Percentiles rank a stretch among this genome's conserved stretches.
Evolutionary conservation across 208 protist genomes (phyloP).

Genomic region (Sergeia podlipaevii): DNA sequence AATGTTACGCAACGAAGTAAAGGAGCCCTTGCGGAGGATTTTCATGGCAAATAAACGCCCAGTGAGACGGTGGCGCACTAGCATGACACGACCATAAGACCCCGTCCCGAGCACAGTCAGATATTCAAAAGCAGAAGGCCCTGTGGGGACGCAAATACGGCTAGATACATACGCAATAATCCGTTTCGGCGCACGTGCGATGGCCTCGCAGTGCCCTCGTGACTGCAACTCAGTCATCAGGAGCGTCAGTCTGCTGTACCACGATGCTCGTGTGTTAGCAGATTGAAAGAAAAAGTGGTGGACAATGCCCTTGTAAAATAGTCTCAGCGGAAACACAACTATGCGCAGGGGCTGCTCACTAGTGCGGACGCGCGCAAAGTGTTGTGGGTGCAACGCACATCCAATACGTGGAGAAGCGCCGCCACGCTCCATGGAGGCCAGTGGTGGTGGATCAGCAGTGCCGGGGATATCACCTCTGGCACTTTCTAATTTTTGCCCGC

Average conservation of each 20-base stretch:
- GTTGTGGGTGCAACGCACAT: background rate
- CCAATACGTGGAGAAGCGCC: too few species aligned
- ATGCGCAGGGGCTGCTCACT: conserved; percentile 9
- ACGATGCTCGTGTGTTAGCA: conserved; percentile 32
- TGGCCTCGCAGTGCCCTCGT: conserved; percentile 4
- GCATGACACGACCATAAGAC: conserved; percentile 69
- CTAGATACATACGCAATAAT: conserved; percentile 31
- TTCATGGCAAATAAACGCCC: conserved; percentile 69
- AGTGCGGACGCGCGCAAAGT: background rate
- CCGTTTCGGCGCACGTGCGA: conserved; percentile 20
- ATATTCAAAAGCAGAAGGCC: conserved; percentile 45
- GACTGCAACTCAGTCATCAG: conserved; percentile 28
- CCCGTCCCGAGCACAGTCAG: conserved; percentile 66
- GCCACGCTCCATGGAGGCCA: too few species aligned
- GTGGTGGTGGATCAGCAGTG: too few species aligned
- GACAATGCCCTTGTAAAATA: conserved; percentile 34
- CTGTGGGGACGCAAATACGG: conserved; percentile 33
- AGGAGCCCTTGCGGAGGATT: conserved; percentile 55
- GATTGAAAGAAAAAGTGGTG: conserved; percentile 74
- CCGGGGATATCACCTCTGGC: too few species aligned
- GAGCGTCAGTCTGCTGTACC: conserved; percentile 32
- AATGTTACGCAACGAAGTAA: conserved; percentile 52
- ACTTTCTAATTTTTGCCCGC: too few species aligned
- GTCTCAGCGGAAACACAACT: conserved; percentile 45
- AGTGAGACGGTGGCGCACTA: conserved; percentile 60